Evolutionary conservation across 192 early-diverging fungal genomes (phyloP).

Genomic region (Coemansia sp.): DNA sequence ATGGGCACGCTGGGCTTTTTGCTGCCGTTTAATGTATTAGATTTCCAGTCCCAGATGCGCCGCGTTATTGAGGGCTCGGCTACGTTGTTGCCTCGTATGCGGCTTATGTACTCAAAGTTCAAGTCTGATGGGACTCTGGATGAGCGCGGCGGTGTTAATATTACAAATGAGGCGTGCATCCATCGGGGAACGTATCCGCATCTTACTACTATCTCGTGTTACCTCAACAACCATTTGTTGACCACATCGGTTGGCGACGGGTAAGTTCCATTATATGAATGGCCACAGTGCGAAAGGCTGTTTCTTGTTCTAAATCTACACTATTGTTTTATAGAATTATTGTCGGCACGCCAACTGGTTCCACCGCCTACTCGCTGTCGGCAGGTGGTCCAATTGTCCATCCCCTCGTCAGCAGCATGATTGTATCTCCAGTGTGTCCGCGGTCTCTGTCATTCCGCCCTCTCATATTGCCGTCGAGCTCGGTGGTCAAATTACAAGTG

Average conservation of each 20-base stretch:
- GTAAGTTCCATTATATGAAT: not conserved
- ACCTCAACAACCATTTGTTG: constrained; percentile 74
- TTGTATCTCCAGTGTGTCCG: constrained; percentile 81
- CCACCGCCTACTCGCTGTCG: constrained; percentile 87
- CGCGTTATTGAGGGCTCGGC: constrained; percentile 65
- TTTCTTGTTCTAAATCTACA: too few relatives aligned
- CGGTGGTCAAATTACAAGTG: constrained; percentile 65
- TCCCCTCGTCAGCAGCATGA: constrained; percentile 70
- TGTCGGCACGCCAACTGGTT: constrained; percentile 86
- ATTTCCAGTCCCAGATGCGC: constrained; percentile 61
- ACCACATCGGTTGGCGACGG: constrained; percentile 76
- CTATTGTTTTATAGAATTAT: constrained; percentile 43
- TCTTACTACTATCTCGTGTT: constrained; percentile 77
- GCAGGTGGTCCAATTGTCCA: constrained; percentile 84
- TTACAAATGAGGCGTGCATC: constrained; percentile 86
- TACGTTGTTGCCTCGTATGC: constrained; percentile 75
- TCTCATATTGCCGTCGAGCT: constrained; percentile 70
- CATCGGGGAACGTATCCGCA: constrained; percentile 87
- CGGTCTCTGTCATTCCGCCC: constrained; percentile 83
- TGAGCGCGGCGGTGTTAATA: constrained; percentile 43
- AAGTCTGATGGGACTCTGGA: constrained; percentile 56
- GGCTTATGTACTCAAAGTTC: constrained; percentile 69
- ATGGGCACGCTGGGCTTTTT: constrained; percentile 92
- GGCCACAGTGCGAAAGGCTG: not conserved
- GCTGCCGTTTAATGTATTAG: constrained; percentile 73